Base-by-base conservation (phyloP, 192 early-diverging fungal genomes). In the Rhizoclosmatium globosum region DNA sequence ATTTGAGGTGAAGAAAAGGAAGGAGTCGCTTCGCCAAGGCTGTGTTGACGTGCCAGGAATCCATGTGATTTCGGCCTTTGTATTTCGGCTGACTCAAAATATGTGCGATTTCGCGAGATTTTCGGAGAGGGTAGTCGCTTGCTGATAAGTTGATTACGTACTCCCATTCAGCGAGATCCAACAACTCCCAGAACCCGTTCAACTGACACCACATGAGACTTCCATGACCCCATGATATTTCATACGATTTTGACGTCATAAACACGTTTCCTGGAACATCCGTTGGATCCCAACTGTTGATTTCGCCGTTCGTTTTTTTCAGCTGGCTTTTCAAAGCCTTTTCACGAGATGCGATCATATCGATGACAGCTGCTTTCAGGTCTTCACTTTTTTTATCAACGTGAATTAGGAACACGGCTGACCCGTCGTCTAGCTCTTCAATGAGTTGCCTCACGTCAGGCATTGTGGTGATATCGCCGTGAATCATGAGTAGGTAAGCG, bases 111-210 rank as follows among this genome's bases (percentile, higher is more conserved):
- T 83, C 80, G 4, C 60, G 13, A 39, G 71, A 85, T n/a, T 56
- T 68, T 45, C 78, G 65, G 41, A 89, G 65, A 11, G 87, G 87
- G 47, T 72, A 89, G 64, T 89, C 87, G 46, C 77, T 71, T 31
- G 74, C 81, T 44, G 71, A 77, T 2, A 89, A 62, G 76, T 86
- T 89, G 44, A 89, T 83, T 2, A 86, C 75, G 82, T 75, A 82
- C 46, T 89, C 87, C 87, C 87, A 89, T 59, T 89, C 85, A 3
- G 87, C 87, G 59, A 89, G 47, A 64, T 89, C 87, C 76, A 82
- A 56, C 11, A 89, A 77, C 73, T 85, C 85, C 71, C 71, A 89
- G 53, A 85, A 86, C 50, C 87, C 87, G 39, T 56, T 57, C 43
- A 89, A 50, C 67, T 89, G 87, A 61, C 79, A 79, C 69, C 66